Evolutionary conservation across 2,329 filamentous ascomycete species (phyloP).

Genomic region (Alternaria gansuensis): DNA sequence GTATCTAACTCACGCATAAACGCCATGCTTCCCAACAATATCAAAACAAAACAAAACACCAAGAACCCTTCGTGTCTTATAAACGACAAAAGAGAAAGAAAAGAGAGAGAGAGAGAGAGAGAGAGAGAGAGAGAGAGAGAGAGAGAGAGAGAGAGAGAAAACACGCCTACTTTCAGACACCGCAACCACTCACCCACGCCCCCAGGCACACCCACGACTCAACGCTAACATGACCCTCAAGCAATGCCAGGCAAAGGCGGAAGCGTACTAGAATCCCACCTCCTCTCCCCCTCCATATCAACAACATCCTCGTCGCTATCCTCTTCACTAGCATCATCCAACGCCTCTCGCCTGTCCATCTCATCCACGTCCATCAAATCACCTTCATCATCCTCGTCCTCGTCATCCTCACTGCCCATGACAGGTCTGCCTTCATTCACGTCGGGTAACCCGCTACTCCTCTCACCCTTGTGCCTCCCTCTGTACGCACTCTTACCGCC

Average conservation of each 20-base stretch:
- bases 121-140: no score
- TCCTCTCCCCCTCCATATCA: slow-evolving; percentile 13
- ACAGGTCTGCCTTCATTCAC: slow-evolving; percentile 6
- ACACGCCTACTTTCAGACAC: neutral
- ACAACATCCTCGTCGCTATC: slow-evolving; percentile 25
- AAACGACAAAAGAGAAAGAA: neutral
- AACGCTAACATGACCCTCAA: neutral
- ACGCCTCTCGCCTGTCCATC: slow-evolving; percentile 10
- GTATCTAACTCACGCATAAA: neutral
- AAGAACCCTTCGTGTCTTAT: neutral
- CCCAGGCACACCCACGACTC: no score
- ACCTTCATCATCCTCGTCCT: slow-evolving; percentile 20
- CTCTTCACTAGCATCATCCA: slow-evolving; percentile 32
- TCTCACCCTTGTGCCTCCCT: slow-evolving; percentile 36
- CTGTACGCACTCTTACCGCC: slow-evolving; percentile 45
- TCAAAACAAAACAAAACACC: neutral
- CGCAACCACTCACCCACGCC: neutral
- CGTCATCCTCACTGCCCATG: slow-evolving; percentile 24
- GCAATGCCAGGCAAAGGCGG: slow-evolving; percentile 32
- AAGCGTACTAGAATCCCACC: slow-evolving; percentile 33
- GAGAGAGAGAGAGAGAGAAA: neutral
- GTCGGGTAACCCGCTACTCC: slow-evolving; percentile 6
- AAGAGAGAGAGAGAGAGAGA: no score
- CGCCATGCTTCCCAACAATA: slow-evolving; percentile 5
- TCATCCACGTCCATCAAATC: slow-evolving; percentile 29